phyloP scores from a whole-genome alignment of 805 yeast species.

The Hanseniaspora singularis region DNA sequence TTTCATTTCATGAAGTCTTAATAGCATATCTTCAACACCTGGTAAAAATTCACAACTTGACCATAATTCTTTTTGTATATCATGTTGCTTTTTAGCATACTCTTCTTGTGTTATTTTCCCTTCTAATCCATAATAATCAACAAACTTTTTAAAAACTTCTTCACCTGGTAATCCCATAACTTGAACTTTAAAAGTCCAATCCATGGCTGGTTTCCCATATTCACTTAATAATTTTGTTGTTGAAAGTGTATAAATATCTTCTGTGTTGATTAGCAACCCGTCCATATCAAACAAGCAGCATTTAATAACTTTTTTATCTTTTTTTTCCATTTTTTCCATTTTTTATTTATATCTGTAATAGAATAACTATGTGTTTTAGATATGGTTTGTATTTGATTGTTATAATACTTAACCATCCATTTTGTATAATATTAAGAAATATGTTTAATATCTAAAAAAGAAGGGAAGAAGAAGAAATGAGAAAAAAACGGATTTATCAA shows the following conservation, averaged over 20 bases:
- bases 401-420: too few relatives aligned
- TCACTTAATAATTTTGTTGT: conserved; percentile 52
- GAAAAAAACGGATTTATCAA: too few relatives aligned
- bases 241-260: conserved; percentile 77
- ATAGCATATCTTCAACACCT: conserved; percentile 66
- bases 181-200: conserved; percentile 82
- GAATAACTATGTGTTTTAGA: not conserved
- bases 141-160: conserved; percentile 50
- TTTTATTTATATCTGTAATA: not conserved
- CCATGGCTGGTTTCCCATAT: conserved; percentile 65
- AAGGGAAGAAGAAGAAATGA: too few relatives aligned
- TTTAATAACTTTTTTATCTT: conserved; percentile 17
- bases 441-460: too few relatives aligned
- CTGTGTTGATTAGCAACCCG: conserved; percentile 84
- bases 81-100: conserved; percentile 40
- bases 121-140: conserved; percentile 59
- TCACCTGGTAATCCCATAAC: conserved; percentile 88
- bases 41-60: conserved; percentile 54
- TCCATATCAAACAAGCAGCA: conserved; percentile 65
- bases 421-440: too few relatives aligned
- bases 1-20: conserved; percentile 34
- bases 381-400: not conserved
- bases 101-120: conserved; percentile 46
- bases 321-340: not conserved
- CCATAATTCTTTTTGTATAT: conserved; percentile 49